Evolutionary conservation across 345 rosid genomes (phyloP), one percentile per base, ranked within the genome.

Genomic region (Eucalyptus tenuipes): DNA sequence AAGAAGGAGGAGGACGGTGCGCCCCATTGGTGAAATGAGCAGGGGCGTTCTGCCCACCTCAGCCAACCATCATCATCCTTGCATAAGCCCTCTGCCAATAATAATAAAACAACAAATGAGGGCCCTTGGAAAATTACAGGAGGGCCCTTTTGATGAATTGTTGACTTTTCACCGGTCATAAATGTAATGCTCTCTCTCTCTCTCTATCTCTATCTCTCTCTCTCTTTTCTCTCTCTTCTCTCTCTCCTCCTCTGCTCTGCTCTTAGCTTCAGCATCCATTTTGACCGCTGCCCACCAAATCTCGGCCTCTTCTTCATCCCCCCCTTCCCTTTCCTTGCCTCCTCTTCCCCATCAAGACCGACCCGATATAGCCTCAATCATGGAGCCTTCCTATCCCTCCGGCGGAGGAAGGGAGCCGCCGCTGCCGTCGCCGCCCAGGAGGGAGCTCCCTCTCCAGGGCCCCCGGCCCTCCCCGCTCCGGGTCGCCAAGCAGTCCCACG

Each of bases 401-500:
- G 82, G 82, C 47, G 22, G 82, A 10, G 81, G 81, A 68, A 68
- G 42, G 7, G 89, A 59, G 52, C 89, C 27, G 57, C 57, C 57
- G 3, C 89, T 59, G 49, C 82, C 88, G 37, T 85, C 88, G 25
- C 88, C 93, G 44, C 91, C 91, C 40, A 94, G 84, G 87, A 89
- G 87, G 45, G 94, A 90, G 87, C 87, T 94, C 48, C 99, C 92
- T 91, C 91, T 97, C 89, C 95, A 90, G 52, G 99, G 99, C 52
- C 95, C 95, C 64, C 96, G 98, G 14, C 99, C 99, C 47, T 6
- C 96, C 71, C 95, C 97, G 1, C 95, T 97, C 15, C 93, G 93
- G 86, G 91, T 97, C 93, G 68, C 90, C 92, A 93, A 91, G 91
- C 94, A 90, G 87, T 97, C 99, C 50, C 95, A 92, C 94, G 92